Evolutionary conservation across 495 filamentous ascomycete species (phyloP).

Genomic region (Trichoderma orchidacearum): DNA sequence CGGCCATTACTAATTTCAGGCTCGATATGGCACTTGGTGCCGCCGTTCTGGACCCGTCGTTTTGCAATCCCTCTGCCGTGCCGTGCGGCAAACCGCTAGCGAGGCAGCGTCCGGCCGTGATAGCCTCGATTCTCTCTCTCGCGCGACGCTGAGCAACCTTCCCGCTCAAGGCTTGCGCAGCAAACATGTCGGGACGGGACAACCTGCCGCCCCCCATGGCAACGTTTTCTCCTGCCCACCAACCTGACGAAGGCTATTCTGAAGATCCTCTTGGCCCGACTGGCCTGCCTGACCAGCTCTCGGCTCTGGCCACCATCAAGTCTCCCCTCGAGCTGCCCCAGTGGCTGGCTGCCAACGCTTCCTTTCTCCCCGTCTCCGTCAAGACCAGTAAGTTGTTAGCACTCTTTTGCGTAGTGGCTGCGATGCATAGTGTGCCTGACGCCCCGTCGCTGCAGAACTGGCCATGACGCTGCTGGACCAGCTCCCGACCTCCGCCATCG

Average conservation of each 20-base stretch:
- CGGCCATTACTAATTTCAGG: background rate
- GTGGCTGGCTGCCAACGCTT: conserved; percentile 31
- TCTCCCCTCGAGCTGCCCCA: conserved; percentile 21
- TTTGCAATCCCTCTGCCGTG: background rate
- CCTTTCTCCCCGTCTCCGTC: conserved; percentile 26
- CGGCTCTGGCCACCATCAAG: conserved; percentile 9
- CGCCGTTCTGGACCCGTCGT: background rate
- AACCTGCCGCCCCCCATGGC: conserved; percentile 13
- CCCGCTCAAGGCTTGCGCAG: background rate
- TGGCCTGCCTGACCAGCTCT: conserved; percentile 9
- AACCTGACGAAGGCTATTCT: conserved; percentile 45
- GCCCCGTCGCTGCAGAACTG: conserved; percentile 27
- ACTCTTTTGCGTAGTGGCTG: background rate
- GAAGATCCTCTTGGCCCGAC: conserved; percentile 37
- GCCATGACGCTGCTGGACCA: conserved; percentile 54
- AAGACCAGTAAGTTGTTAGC: conserved; percentile 29
- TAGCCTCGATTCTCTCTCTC: background rate
- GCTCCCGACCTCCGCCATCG: conserved; percentile 61
- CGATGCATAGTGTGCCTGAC: background rate
- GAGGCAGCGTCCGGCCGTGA: background rate
- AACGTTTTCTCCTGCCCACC: conserved; percentile 19
- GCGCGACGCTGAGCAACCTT: background rate
- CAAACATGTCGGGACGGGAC: background rate
- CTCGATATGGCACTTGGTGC: background rate
- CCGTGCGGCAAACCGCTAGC: background rate